These are phyloP conservation scores for Eucalyptus pumila DNA, from an alignment of 345 rosid species.

Conservation along the genomic window DNA sequence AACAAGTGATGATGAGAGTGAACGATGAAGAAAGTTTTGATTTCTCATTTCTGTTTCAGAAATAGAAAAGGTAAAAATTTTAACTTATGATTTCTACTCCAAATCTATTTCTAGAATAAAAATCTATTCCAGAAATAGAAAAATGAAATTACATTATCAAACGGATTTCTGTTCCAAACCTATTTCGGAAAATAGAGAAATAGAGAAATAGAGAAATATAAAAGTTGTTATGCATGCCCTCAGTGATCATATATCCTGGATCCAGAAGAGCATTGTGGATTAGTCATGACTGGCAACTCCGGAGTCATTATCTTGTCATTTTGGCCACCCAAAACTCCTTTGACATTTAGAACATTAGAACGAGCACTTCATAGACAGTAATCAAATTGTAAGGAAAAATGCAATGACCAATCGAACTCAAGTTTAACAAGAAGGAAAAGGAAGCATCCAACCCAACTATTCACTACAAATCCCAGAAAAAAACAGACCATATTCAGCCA, in stretches of 20 bases:
- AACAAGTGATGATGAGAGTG: no score
- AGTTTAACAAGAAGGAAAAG: neutral
- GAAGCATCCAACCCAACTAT: neutral
- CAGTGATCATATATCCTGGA: neutral
- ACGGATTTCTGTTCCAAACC: fast-evolving
- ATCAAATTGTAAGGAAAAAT: neutral
- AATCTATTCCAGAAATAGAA: no score
- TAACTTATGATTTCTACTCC: no score
- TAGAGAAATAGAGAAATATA: no score
- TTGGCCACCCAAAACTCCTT: neutral
- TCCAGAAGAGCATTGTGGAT: neutral
- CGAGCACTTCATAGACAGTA: neutral
- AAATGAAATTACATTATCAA: no score
- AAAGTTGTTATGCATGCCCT: no score
- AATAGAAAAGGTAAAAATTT: no score
- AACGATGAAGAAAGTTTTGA: no score
- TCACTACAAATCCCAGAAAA: neutral
- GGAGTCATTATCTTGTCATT: neutral
- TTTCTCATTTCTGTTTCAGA: no score
- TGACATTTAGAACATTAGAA: neutral
- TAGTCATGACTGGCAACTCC: neutral
- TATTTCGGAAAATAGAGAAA: no score
- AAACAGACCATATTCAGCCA: neutral
- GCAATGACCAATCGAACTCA: neutral
- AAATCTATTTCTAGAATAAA: no score